Base-by-base conservation (phyloP, 257 asterid species). In the Gentiana macrophylla region DNA sequence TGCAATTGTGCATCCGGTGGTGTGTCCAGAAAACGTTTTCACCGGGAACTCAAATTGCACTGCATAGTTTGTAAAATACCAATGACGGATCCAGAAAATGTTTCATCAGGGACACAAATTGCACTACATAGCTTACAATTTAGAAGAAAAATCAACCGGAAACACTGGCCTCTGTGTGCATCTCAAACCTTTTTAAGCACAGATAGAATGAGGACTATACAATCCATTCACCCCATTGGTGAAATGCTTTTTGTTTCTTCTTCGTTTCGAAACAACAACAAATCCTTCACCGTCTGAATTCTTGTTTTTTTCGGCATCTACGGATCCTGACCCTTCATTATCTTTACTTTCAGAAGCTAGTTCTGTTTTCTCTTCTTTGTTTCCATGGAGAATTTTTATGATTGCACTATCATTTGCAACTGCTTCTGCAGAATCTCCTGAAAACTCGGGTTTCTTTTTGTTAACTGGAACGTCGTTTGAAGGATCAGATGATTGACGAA, bases 221-320 rank as follows among this genome's bases (percentile, higher is more conserved):
- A 88, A 64, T 13, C 85, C 98, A 64, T 68, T 72, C 55, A 82
- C 84, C 35, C 84, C 80, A 5, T 80, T 74, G 9, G 83, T 63
- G 73, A 84, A 75, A 9, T 86, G 95, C 80, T 83, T 90, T 70
- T 80, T 79, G 77, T 82, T 92, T 75, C 88, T 88, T 68, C 92
- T 79, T 50, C 99, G 79, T 66, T 82, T 92, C 2, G 86, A 80
- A 54, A 92, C 99, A 35, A 86, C 81, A 66, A 86, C 84, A 60
- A 92, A 92, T 35, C 99, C 97, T 72, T 92, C 99, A 7, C 82
- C 87, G 35, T 92, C 99, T 35, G 80, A 67, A 4, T 65, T 37
- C 73, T 78, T 72, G 56, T 62, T 76, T 51, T 62, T 66, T 7
- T 77, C 70, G 64, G 49, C 67, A 70, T 72, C 81, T 4, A 12